Evolutionary conservation across 805 yeast species (phyloP).

Genomic region (Myxozyma udenii): DNA sequence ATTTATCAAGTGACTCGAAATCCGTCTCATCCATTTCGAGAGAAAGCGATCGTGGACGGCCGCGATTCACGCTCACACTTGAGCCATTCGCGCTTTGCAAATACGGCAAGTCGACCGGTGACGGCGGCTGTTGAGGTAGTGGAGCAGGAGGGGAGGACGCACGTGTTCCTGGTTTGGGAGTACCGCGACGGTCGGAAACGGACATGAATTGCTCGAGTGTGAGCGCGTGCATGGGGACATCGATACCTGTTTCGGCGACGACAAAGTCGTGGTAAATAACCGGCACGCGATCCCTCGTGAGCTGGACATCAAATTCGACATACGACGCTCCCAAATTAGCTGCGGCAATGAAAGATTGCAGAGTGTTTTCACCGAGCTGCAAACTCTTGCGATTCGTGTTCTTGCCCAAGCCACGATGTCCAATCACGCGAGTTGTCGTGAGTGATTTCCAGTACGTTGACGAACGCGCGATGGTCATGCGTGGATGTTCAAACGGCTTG

Average conservation of each 20-base stretch:
- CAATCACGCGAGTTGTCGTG: slow-evolving; percentile 86
- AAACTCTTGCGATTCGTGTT: slow-evolving; percentile 71
- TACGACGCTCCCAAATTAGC: slow-evolving; percentile 94
- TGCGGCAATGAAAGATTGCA: slow-evolving; percentile 92
- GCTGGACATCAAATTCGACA: slow-evolving; percentile 94
- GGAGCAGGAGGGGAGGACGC: slow-evolving; percentile 21
- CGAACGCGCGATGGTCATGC: slow-evolving; percentile 59
- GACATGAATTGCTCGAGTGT: slow-evolving; percentile 84
- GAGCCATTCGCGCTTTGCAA: slow-evolving; percentile 3
- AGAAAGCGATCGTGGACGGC: slow-evolving; percentile 44
- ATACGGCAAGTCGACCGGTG: slow-evolving; percentile 1
- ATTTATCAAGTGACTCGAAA: slow-evolving; percentile 50
- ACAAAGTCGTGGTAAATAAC: slow-evolving; percentile 92
- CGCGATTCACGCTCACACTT: slow-evolving; percentile 10
- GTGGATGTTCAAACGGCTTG: slow-evolving; percentile 68
- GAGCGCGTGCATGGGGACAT: slow-evolving; percentile 90
- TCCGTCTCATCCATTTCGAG: slow-evolving; percentile 40
- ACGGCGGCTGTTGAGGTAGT: not conserved
- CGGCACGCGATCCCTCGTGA: slow-evolving; percentile 86
- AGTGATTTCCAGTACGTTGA: slow-evolving; percentile 90
- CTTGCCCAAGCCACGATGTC: slow-evolving; percentile 94
- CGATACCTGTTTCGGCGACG: slow-evolving; percentile 94
- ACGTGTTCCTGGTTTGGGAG: slow-evolving; percentile 23
- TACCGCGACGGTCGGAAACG: slow-evolving; percentile 35
- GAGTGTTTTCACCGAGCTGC: slow-evolving; percentile 93